Base-by-base conservation (phyloP, 2,329 filamentous ascomycete species). In the Sphaerulina vaccinii region DNA sequence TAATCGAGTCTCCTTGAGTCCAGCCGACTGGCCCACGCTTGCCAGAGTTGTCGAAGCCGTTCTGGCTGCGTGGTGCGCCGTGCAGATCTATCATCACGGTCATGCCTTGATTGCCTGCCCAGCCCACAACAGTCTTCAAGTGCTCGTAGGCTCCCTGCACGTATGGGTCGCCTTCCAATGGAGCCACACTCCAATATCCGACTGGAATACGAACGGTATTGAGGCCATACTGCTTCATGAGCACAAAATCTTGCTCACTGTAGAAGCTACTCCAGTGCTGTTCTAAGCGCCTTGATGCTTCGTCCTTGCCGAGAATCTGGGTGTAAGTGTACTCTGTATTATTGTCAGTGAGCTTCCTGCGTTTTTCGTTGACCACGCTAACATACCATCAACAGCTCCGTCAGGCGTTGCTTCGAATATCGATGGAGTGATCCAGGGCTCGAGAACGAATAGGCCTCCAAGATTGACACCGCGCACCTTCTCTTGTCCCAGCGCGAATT, bases 41-140 rank as follows among this genome's bases (percentile, higher is more conserved):
- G 39, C 84, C 84, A 48, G 79, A 82, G 69, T 86, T 86, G 68
- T 86, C 83, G 63, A 85, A 86, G 3, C 83, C 83, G 55, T 86
- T 86, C 61, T 86, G 83, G 5, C 80, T 84, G 5, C 77, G 77
- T 15, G 81, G 79, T 24, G 81, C 80, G 58, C 84, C 84, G 62
- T 88, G 85, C 18, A 87, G 69, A 65, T 88, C 85, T 60, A 88
- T 76, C 69, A 85, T 78, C 36, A 87, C 80, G 62, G 84, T 84
- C 42, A 87, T 65, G 3, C 80, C 79, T 38, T 78, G 73, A 38
- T 65, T 70, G 52, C 76, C 69, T 9, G 84, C 85, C 75, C 76
- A 79, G 16, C 71, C 70, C n/a, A 79, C 70, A 13, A 75, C 75
- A 18, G 69, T 64, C 48, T 74, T 71, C 3, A 80, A 67, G 50